Base-by-base conservation (phyloP, 768 basidiomycete genomes). In the Agrocybe chaxingu region DNA sequence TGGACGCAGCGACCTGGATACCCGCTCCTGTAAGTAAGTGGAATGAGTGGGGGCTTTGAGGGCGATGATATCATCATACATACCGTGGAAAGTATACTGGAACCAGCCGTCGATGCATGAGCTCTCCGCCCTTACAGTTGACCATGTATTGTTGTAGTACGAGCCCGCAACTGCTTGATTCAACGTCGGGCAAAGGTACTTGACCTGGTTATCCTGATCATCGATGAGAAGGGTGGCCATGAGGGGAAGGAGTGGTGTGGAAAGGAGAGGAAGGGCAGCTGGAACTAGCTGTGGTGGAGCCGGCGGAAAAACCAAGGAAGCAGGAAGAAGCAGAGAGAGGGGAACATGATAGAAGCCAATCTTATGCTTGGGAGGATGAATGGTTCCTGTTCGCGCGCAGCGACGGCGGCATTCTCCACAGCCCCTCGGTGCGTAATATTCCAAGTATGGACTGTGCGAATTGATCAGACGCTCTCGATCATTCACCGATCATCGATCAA, bases 141-240 rank as follows among this genome's bases (percentile, higher is more conserved):
- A 68, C 72, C 74, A 73, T 3, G 71, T 72, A 51, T 68, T 66
- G 52, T 68, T 70, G 52, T 65, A 69, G 55, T 70, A 74, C 12
- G 69, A 59, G 16, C 70, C 68, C 30, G 62, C 52, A 8, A 72
- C 67, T 7, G 47, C 52, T 39, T 72, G 63, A 35, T 70, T 63
- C 9, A 60, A 55, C 3, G 69, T 62, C 8, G 67, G 63, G 50
- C 74, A 75, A 9, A 72, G 62, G 51, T 73, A 75, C 24, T 65
- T 54, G 54, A 74, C 51, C 31, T 61, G 58, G 1, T 55, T 38
- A 57, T 69, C 67, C 48, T 70, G 72, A 57, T 74, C 74, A 58
- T 74, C 72, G 47, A 75, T 60, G 51, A 74, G 60, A 50, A 71
- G 51, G 12, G 64, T 63, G 49, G 54, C 46, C 41, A 46, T 40